Evolutionary conservation across 495 filamentous ascomycete genomes (phyloP), one percentile per base, ranked within the genome.

Genomic region (Xylaria nigripes): DNA sequence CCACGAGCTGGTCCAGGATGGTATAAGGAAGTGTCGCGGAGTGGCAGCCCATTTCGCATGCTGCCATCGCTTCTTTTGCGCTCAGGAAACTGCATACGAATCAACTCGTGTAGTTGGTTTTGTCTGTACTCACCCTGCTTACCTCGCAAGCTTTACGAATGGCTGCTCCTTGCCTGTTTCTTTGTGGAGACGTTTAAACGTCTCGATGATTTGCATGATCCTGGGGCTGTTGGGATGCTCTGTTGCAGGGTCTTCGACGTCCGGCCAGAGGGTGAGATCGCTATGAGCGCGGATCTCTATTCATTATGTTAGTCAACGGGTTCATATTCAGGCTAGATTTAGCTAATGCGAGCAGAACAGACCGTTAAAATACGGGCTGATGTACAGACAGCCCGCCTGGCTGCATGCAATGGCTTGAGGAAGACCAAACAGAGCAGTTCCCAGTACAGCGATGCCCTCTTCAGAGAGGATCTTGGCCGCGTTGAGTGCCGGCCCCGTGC

Each of bases 101-200:
- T 43, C 12, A 27, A 27, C 40, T 38, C n/a, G 21, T 50, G 23
- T 27, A 12, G 32, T 23, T n/a, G n/a, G 25, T 13, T 12, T 34
- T 36, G 6, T 16, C 27, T 30, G 5, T 30, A 42, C 18, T 48
- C 21, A 23, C 18, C 9, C 46, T 23, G 30, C 46, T 5, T 54
- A 61, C 58, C 58, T 62, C 6, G 60, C 71, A 48, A 67, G 64
- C 52, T 72, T 72, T 23, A 75, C 58, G 29, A 72, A 58, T 24
- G 70, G 71, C 56, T 75, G 70, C 47, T 67, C 60, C 49, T 69
- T 70, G 25, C 72, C 70, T 1, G 69, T 72, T 56, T 72, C 68
- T 47, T 67, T 67, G 40, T 72, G 68, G 21, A 73, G 64, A 27
- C 68, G 64, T 46, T 55, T 57, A 41, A 64, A 64, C 27, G 55